Conservation (phyloP, 306 rosid genomes). For the Parietaria judaica region DNA sequence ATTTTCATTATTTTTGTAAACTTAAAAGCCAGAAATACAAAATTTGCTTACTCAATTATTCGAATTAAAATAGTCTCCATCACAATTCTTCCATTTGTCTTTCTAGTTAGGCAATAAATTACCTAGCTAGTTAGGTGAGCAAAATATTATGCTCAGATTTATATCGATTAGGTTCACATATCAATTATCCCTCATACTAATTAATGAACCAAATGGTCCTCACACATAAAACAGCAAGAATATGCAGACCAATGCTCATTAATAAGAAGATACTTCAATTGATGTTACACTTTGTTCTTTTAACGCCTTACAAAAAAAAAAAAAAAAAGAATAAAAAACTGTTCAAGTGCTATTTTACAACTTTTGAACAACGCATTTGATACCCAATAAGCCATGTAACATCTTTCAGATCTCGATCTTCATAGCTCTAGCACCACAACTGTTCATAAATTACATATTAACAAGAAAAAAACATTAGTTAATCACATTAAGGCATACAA, state of each 20-base stretch:
- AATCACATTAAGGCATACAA: not conserved
- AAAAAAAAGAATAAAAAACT: conserved; percentile 10
- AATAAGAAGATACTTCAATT: conserved; percentile 5
- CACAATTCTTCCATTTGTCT: no score
- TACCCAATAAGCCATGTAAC: not conserved
- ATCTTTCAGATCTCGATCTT: conserved; percentile 21
- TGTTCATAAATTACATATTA: conserved; percentile 22
- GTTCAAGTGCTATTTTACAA: conserved; percentile 21
- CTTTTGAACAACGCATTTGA: conserved; percentile 16
- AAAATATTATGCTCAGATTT: no score
- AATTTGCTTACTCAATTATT: no score
- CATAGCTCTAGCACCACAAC: conserved; percentile 95
- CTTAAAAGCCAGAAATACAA: no score
- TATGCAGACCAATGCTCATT: conserved; percentile 11
- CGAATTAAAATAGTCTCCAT: no score
- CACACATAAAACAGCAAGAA: not conserved
- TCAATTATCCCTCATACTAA: no score
- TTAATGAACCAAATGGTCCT: not conserved
- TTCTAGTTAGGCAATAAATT: no score
- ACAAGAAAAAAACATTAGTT: not conserved
- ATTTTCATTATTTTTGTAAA: no score
- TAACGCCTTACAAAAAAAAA: not conserved
- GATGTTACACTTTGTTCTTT: conserved; percentile 24
- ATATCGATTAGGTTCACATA: no score
- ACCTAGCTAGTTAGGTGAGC: no score